These are phyloP conservation scores for Didymella segeticola DNA, from an alignment of 2,329 filamentous ascomycete genomes.

Conservation along the genomic window DNA sequence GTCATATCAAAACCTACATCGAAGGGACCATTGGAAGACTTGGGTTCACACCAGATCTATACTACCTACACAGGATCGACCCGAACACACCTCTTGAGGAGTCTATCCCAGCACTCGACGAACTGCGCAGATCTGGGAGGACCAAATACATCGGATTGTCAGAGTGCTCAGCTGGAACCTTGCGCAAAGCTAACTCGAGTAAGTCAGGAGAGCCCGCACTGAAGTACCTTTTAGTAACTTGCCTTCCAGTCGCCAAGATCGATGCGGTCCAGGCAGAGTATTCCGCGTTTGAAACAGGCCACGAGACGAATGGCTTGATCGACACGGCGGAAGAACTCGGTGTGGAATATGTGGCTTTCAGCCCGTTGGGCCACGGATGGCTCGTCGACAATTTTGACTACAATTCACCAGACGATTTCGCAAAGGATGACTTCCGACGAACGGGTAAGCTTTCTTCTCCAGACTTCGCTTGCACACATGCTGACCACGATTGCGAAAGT, in stretches of 20 bases:
- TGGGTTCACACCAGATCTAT: slow-evolving; percentile 50
- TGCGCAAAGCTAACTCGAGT: slow-evolving; percentile 55
- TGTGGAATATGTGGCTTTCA: slow-evolving; percentile 43
- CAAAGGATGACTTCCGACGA: slow-evolving; percentile 40
- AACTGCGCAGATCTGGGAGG: slow-evolving; percentile 52
- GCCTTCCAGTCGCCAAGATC: slow-evolving; percentile 57
- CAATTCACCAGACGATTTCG: slow-evolving; percentile 54
- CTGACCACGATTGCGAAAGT: too few relatives aligned
- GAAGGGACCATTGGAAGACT: slow-evolving; percentile 49
- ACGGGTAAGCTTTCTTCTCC: too few relatives aligned
- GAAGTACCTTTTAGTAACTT: too few relatives aligned
- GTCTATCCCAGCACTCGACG: slow-evolving; percentile 57
- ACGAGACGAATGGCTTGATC: slow-evolving; percentile 49
- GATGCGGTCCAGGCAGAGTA: slow-evolving; percentile 59
- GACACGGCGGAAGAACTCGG: slow-evolving; percentile 49
- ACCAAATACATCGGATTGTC: slow-evolving; percentile 57
- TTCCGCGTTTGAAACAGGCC: slow-evolving; percentile 54
- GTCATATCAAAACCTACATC: slow-evolving; percentile 49
- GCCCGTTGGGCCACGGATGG: slow-evolving; percentile 43
- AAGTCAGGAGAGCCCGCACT: too few relatives aligned
- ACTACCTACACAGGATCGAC: slow-evolving; percentile 52
- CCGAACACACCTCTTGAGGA: slow-evolving; percentile 46
- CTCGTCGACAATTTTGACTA: slow-evolving; percentile 30
- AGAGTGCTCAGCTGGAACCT: slow-evolving; percentile 51
- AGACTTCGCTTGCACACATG: too few relatives aligned